Base-by-base conservation (phyloP, 768 basidiomycete species). In the Arthromyces matolae region DNA sequence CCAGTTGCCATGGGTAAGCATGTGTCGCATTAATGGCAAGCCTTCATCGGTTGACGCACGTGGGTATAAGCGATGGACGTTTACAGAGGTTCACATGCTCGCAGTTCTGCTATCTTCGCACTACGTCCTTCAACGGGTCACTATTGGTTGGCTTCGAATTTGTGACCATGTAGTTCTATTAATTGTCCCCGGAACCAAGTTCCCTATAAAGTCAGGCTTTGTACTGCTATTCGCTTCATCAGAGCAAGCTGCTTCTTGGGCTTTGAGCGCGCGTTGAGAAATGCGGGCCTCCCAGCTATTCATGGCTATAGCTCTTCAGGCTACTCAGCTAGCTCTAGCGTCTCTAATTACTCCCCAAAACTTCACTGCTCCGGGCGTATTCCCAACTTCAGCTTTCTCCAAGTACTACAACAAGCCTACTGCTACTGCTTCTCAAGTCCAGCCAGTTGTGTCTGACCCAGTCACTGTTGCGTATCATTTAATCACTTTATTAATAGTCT, bases 361-460 rank as follows among this genome's bases (percentile, higher is more conserved):
- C 3, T 84, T 76, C 56, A 78, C 83, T 3, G 83, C 65, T 5
- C 76, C 82, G 4, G 84, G 83, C 23, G 57, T 66, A 3, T 87
- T 86, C 61, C 85, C 86, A 1, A 84, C 84, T 2, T 76, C 81
- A 5, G 65, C 75, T 31, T 89, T 80, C 62, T 59, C 69, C n/a
- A 60, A 71, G 42, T 89, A 88, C 62, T 86, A 81, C 66, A 88
- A 87, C 62, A 66, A 76, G 53, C 85, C 87, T 25, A 88, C 84
- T 1, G 82, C 78, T 25, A 89, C 87, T 2, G 76, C 77, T 10
- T 79, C 73, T 1, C 87, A 89, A 60, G 80, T 80, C 3, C 87
- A 89, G 64, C 87, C 86, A n/a, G 73, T 87, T 49, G 76, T 89
- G 29, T 78, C 84, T 12, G 86, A 89, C 60, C 82, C 84, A 8